Evolutionary conservation across 1,284 basidiomycete species (phyloP), one percentile per base, ranked within the genome.

Genomic region (Melampsora americana): DNA sequence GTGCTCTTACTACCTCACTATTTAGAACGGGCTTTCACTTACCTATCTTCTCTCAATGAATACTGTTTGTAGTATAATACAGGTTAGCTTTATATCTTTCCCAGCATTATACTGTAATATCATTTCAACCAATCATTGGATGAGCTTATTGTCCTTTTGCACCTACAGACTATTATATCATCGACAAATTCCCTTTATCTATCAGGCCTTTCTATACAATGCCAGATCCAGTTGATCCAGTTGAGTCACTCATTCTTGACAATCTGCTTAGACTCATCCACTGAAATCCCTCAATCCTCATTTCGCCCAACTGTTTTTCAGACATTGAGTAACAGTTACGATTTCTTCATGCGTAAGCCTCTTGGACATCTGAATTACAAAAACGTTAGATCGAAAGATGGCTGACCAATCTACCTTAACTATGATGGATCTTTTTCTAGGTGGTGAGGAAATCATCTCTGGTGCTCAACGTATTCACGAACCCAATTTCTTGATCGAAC

Each of bases 131-230:
- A 12, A 42, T 12, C 12, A 12, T 42, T 14, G 7, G n/a, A 56
- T 56, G 14, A 56, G 53, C 53, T 56, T 56, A 56, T 56, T 18
- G 14, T 56, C 26, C 5, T 56, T 14, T 23, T 56, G 6, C 94
- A 83, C 89, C 93, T 80, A 97, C 92, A 72, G 95, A 99, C 86
- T 97, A 95, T 85, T 97, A 91, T 85, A 96, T 97, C 82, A 89
- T 97, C 79, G 94, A 97, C 87, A 97, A 96, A 84, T 97, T 97
- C 87, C 94, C 94, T 2, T 86, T 93, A 82, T 90, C 87, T 39
- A 88, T 96, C 74, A 90, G 95, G 78, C 95, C 96, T 2, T 99
- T 99, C 86, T 99, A 99, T 85, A 98, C 94, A 53, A 97, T 97
- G 94, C 92, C 93, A 77, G 93, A 96, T 85, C 88, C 94, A 28